A percentile compares a stretch with the other conserved stretches of the same genome.
Evolutionary conservation across 2,329 filamentous ascomycete genomes (phyloP).

Genomic region (Alternaria conjuncta): DNA sequence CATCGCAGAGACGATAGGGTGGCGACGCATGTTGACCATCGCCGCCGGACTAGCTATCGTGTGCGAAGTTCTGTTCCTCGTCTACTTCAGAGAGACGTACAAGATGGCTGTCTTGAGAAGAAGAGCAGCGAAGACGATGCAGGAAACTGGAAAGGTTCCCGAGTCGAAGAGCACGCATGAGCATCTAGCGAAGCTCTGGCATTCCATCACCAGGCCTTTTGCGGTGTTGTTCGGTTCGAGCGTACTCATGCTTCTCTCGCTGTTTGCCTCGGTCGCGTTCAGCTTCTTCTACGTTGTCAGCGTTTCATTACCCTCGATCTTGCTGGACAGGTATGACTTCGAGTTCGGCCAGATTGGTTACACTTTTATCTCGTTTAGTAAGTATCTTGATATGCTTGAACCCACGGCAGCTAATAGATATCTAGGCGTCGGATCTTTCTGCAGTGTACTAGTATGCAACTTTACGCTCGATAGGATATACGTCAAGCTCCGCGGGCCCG

Average conservation of each 20-base stretch:
- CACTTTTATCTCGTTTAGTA: constrained; percentile 63
- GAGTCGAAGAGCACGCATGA: constrained; percentile 23
- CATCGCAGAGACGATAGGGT: constrained; percentile 62
- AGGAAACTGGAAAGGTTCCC: constrained; percentile 12
- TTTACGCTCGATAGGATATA: constrained; percentile 61
- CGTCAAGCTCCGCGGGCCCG: constrained; percentile 53
- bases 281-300: constrained; percentile 56
- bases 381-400: constrained; percentile 7
- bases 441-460: constrained; percentile 60
- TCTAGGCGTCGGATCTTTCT: constrained; percentile 56
- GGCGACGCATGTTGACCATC: constrained; percentile 62
- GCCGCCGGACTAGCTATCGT: constrained; percentile 55
- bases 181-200: constrained; percentile 39
- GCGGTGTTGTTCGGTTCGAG: constrained; percentile 56
- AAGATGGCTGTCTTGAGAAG: constrained; percentile 60
- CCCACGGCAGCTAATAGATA: neutral
- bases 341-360: constrained; percentile 60
- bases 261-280: constrained; percentile 53
- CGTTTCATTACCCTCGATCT: constrained; percentile 54
- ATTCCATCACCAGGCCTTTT: constrained; percentile 51
- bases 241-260: constrained; percentile 61
- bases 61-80: constrained; percentile 60
- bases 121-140: constrained; percentile 26
- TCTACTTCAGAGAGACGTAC: constrained; percentile 66
- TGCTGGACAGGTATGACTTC: constrained; percentile 51